These are phyloP conservation scores for Wickerhamomyces alni DNA, from an alignment of 805 yeast genomes.

Conservation along the genomic window DNA sequence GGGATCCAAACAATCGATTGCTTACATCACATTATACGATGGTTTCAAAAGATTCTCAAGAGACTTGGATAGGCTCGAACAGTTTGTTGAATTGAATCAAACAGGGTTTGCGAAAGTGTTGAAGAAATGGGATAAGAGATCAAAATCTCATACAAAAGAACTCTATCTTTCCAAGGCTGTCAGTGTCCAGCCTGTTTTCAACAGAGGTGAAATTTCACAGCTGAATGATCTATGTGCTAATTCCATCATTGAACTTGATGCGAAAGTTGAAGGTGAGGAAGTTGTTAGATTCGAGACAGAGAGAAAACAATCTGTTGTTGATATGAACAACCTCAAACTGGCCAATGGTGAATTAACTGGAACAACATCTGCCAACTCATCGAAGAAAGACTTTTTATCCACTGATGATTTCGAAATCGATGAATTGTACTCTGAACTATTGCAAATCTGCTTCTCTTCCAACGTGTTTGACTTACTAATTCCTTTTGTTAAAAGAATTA, in stretches of 20 bases:
- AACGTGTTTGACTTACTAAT: constrained; percentile 32
- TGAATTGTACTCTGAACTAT: constrained; percentile 66
- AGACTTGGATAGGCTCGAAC: constrained; percentile 84
- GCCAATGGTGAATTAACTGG: constrained; percentile 1
- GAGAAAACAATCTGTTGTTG: constrained; percentile 13
- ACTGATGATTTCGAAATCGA: constrained; percentile 47
- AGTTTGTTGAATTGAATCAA: constrained; percentile 89
- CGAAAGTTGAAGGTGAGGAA: constrained; percentile 49
- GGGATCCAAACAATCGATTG: constrained; percentile 58
- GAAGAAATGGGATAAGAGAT: constrained; percentile 97
- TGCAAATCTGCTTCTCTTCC: constrained; percentile 40
- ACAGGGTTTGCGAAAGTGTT: constrained; percentile 94
- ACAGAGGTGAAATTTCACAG: constrained; percentile 78
- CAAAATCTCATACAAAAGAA: constrained; percentile 92
- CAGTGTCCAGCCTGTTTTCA: constrained; percentile 94
- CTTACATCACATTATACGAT: constrained; percentile 78
- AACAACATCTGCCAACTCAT: background rate
- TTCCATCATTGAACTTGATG: constrained; percentile 69
- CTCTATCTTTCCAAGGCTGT: constrained; percentile 87
- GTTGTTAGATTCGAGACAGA: constrained; percentile 24
- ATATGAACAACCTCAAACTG: constrained; percentile 19
- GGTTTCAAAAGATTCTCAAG: constrained; percentile 86
- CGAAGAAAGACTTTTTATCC: constrained; percentile 1
- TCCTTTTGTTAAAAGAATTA: constrained; percentile 40
- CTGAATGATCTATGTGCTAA: constrained; percentile 70